Evolutionary conservation across 768 basidiomycete genomes (phyloP).

Genomic region (Clavulina sp.): DNA sequence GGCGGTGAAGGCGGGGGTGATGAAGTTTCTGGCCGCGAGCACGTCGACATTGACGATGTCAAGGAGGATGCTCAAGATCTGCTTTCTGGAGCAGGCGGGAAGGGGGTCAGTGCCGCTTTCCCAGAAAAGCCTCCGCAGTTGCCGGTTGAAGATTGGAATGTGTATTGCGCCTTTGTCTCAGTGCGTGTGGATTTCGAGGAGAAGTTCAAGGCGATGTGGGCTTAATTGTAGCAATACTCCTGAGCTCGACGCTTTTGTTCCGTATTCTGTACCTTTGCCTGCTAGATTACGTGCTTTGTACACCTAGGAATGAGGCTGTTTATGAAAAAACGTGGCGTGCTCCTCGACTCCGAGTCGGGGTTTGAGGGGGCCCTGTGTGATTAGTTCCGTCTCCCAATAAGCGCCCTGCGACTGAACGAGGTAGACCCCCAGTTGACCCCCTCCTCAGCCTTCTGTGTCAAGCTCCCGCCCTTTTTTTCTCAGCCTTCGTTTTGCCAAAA

Average conservation of each 20-base stretch:
- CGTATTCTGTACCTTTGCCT: neutral
- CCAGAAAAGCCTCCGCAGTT: constrained; percentile 15
- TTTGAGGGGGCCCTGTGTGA: neutral
- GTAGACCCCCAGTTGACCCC: no score
- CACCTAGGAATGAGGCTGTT: neutral
- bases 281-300: neutral
- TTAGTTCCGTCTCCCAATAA: neutral
- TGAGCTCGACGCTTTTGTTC: neutral
- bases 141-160: constrained; percentile 29
- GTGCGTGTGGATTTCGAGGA: constrained; percentile 33
- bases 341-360: neutral
- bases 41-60: constrained; percentile 13
- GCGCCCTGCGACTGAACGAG: no score
- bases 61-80: constrained; percentile 11
- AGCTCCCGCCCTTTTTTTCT: no score
- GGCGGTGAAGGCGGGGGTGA: constrained; percentile 13
- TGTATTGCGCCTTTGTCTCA: constrained; percentile 32
- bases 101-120: neutral
- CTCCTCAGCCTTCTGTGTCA: no score
- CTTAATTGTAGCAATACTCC: constrained; percentile 15
- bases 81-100: constrained; percentile 17
- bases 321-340: neutral
- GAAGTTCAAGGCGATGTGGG: constrained; percentile 51
- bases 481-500: no score
- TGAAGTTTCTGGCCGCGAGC: constrained; percentile 12